Evolutionary conservation across 108 stramenopile genomes (phyloP).

Genomic region (Pseudonitzschia multiseries): DNA sequence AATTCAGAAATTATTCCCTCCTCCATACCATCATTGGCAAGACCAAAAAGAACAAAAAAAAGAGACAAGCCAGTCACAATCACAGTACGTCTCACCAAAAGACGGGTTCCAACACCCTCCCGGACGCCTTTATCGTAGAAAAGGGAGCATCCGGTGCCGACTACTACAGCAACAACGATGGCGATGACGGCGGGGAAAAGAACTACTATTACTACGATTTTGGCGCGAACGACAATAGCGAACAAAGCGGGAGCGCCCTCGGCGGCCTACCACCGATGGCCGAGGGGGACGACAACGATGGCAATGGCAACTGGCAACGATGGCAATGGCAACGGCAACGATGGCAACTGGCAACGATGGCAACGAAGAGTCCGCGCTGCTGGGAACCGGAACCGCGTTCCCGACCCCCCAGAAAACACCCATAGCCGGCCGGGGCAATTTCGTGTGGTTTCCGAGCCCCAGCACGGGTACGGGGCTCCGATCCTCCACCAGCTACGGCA

Average conservation of each 20-base stretch:
- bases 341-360: background rate
- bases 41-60: constrained; percentile 1
- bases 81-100: constrained; percentile 3
- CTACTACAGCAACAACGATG: background rate
- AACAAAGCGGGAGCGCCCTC: background rate
- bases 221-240: constrained; percentile 2
- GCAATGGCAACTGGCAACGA: background rate
- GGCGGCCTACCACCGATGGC: background rate
- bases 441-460: background rate
- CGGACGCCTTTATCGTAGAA: constrained; percentile 21
- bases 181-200: background rate
- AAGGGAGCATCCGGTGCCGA: background rate
- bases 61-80: too few species aligned
- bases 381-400: too few species aligned
- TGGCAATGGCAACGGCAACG: constrained; percentile 3
- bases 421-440: background rate
- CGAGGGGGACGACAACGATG: background rate
- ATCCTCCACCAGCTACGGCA: background rate
- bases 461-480: background rate
- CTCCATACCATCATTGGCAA: background rate
- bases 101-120: background rate
- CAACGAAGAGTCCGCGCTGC: background rate
- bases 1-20: background rate
- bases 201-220: constrained; percentile 17
- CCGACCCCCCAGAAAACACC: background rate